Conservation (phyloP, 2,329 filamentous ascomycete genomes). For the Cladorrhinum sp. region DNA sequence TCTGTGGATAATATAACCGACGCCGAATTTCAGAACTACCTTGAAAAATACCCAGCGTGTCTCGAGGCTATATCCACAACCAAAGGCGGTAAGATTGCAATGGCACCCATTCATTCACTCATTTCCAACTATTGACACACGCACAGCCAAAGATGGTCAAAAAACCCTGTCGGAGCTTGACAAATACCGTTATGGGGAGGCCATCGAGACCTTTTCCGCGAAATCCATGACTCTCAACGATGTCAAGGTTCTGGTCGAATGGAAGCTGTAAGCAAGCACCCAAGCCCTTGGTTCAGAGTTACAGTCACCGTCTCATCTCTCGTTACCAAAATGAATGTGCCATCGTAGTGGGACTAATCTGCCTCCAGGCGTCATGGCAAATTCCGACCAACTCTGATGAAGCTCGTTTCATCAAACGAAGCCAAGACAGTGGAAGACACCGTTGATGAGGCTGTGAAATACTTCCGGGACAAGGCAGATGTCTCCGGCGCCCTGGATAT, state of each 20-base stretch:
- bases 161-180: slow-evolving; percentile 57
- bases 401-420: slow-evolving; percentile 60
- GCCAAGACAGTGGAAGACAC: slow-evolving; percentile 50
- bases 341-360: slow-evolving; percentile 41
- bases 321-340: background rate
- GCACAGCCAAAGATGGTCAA: slow-evolving; percentile 46
- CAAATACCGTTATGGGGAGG: slow-evolving; percentile 54
- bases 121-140: slow-evolving; percentile 11
- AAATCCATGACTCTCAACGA: slow-evolving; percentile 53
- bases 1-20: slow-evolving; percentile 30
- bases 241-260: slow-evolving; percentile 60
- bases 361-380: slow-evolving; percentile 57
- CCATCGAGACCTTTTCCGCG: slow-evolving; percentile 44
- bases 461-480: slow-evolving; percentile 40
- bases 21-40: slow-evolving; percentile 27
- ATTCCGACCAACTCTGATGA: slow-evolving; percentile 59
- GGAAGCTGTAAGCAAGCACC: slow-evolving; percentile 61
- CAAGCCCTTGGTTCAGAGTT: background rate
- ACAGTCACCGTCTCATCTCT: background rate
- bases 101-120: background rate
- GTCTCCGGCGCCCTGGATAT: slow-evolving; percentile 45
- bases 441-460: slow-evolving; percentile 48
- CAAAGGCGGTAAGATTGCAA: slow-evolving; percentile 40
- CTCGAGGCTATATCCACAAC: slow-evolving; percentile 41
- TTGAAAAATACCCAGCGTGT: slow-evolving; percentile 27